phyloP scores from a whole-genome alignment of 345 rosid species.

The Citrus maxima region DNA sequence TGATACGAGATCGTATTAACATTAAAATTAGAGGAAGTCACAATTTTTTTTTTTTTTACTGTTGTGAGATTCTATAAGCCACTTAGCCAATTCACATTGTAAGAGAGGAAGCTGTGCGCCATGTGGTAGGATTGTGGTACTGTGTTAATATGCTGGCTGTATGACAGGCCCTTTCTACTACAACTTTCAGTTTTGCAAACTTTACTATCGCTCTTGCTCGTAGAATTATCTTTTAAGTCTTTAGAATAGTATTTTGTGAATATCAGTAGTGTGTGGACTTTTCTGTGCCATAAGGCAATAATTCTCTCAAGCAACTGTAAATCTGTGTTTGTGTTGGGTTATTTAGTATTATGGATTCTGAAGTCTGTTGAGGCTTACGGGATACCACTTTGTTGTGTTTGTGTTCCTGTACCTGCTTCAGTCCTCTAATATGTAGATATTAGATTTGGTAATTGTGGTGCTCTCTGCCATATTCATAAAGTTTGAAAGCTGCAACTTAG shows the following conservation, averaged over 20 bases:
- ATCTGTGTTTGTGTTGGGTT: not conserved
- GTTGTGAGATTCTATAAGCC: not conserved
- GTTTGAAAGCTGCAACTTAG: not conserved
- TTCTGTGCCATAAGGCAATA: not conserved
- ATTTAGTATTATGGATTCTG: not conserved
- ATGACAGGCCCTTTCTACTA: not conserved
- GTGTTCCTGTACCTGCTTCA: too few relatives aligned
- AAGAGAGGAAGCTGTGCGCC: not conserved
- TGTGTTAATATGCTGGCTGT: not conserved
- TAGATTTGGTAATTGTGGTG: not conserved
- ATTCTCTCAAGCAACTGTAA: not conserved
- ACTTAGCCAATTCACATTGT: not conserved
- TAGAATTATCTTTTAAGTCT: not conserved
- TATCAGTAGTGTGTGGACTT: not conserved
- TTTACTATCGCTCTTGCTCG: not conserved
- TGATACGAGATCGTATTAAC: not conserved
- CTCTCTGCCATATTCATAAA: not conserved
- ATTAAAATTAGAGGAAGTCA: not conserved
- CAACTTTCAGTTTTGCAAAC: not conserved
- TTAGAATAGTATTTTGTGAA: not conserved
- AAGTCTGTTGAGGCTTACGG: not conserved
- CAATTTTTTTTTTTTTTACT: not conserved
- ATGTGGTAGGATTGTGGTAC: not conserved
- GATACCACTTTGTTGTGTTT: not conserved
- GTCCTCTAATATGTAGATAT: not conserved